Evolutionary conservation across 306 rosid genomes (phyloP).

Genomic region (Cotoneaster glaucophyllus): DNA sequence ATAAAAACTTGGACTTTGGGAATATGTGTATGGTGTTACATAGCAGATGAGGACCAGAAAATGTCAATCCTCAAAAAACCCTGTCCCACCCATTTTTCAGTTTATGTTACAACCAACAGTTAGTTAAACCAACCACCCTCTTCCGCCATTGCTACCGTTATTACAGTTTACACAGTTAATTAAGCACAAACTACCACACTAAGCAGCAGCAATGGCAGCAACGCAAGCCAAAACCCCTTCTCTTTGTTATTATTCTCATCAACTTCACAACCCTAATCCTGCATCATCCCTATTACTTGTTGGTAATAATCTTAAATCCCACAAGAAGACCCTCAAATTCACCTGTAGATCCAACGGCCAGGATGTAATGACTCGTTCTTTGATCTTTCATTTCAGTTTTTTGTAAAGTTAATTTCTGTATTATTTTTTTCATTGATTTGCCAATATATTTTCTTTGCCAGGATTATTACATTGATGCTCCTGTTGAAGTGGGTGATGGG

Average conservation of each 20-base stretch:
- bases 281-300: conserved; percentile 20
- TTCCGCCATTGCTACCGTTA: conserved; percentile 1
- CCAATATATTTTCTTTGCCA: conserved; percentile 14
- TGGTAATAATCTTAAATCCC: conserved; percentile 3
- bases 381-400: not conserved
- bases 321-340: conserved; percentile 29
- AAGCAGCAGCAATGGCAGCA: conserved; percentile 1
- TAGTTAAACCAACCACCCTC: not conserved
- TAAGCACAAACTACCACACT: not conserved
- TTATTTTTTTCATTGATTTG: not conserved
- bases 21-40: not conserved
- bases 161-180: not conserved
- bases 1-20: not conserved
- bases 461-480: conserved; percentile 82
- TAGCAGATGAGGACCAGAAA: conserved; percentile 20
- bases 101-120: not conserved
- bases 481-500: conserved; percentile 71
- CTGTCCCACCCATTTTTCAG: not conserved
- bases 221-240: conserved; percentile 3
- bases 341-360: conserved; percentile 38
- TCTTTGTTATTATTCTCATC: conserved; percentile 24
- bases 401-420: not conserved
- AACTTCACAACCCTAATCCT: conserved; percentile 23
- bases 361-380: conserved; percentile 27
- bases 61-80: conserved; percentile 17